Conservation (phyloP, 805 yeast species). For the Yamadazyma sp. region DNA sequence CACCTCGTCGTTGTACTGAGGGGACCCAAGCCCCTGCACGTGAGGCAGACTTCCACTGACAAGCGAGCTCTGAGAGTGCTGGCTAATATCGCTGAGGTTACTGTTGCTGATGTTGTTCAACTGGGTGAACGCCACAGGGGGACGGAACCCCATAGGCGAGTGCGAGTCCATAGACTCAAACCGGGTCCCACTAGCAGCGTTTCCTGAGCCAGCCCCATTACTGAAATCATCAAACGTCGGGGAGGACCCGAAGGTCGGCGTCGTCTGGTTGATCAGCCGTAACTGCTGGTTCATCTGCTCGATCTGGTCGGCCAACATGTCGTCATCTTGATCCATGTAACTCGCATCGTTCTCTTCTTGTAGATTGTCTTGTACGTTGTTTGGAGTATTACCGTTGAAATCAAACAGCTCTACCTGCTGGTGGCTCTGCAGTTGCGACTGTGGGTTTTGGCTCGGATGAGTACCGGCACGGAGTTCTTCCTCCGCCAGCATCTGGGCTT, state of each 20-base stretch:
- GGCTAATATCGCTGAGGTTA: constrained; percentile 38
- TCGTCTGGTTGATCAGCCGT: constrained; percentile 7
- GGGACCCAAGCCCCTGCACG: constrained; percentile 2
- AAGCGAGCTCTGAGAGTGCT: constrained; percentile 21
- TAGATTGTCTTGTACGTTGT: too few relatives aligned
- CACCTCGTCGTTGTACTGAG: constrained; percentile 16
- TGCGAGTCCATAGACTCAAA: too few relatives aligned
- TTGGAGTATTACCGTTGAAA: too few relatives aligned
- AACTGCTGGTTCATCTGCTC: constrained; percentile 4
- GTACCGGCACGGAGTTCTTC: constrained; percentile 7
- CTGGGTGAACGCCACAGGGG: constrained; percentile 36
- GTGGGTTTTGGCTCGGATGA: background rate
- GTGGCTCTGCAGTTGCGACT: background rate
- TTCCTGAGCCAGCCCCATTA: background rate
- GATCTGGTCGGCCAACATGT: constrained; percentile 1
- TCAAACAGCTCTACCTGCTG: constrained; percentile 4
- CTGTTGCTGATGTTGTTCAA: constrained; percentile 40
- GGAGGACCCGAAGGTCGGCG: constrained; percentile 19
- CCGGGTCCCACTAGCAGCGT: background rate
- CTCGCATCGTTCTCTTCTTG: constrained; percentile 22
- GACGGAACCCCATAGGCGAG: constrained; percentile 32
- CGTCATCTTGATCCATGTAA: constrained; percentile 42
- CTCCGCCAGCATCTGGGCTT: constrained; percentile 16
- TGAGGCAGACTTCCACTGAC: constrained; percentile 11
- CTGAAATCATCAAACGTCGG: constrained; percentile 24